These are phyloP conservation scores for Chaetomium sp. DNA, from an alignment of 2,329 filamentous ascomycete species.

Conservation along the genomic window DNA sequence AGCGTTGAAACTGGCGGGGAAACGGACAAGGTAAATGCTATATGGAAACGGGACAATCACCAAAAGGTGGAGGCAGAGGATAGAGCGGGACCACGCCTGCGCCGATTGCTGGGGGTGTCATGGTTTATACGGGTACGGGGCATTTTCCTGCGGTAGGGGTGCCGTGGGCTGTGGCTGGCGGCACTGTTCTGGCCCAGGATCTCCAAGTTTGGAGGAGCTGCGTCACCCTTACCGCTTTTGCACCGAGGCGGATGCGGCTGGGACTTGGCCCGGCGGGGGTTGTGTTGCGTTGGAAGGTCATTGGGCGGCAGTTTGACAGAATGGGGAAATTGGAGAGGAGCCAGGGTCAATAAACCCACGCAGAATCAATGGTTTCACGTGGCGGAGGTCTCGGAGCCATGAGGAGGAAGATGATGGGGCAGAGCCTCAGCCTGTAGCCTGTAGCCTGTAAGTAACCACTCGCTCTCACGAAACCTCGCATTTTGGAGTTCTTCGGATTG, in stretches of 20 bases:
- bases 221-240: slow-evolving; percentile 11
- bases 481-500: background rate
- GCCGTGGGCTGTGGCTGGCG: background rate
- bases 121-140: slow-evolving; percentile 17
- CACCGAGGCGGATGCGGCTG: slow-evolving; percentile 1
- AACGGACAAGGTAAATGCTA: background rate
- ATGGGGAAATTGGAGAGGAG: background rate
- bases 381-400: background rate
- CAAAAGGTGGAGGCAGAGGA: background rate
- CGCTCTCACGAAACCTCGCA: background rate
- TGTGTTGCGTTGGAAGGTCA: background rate
- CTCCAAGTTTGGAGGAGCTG: background rate
- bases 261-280: slow-evolving; percentile 4
- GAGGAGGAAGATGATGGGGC: background rate
- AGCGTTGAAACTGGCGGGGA: background rate
- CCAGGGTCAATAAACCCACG: background rate
- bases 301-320: slow-evolving; percentile 6
- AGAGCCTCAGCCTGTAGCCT: background rate
- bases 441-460: too few relatives aligned
- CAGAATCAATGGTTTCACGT: background rate
- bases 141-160: background rate
- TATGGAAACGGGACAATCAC: background rate
- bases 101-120: background rate
- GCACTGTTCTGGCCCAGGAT: background rate
- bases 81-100: background rate